Evolutionary conservation across 768 basidiomycete genomes (phyloP), one percentile per base, ranked within the genome.

Genomic region (Xerocomellus chrysenteron): DNA sequence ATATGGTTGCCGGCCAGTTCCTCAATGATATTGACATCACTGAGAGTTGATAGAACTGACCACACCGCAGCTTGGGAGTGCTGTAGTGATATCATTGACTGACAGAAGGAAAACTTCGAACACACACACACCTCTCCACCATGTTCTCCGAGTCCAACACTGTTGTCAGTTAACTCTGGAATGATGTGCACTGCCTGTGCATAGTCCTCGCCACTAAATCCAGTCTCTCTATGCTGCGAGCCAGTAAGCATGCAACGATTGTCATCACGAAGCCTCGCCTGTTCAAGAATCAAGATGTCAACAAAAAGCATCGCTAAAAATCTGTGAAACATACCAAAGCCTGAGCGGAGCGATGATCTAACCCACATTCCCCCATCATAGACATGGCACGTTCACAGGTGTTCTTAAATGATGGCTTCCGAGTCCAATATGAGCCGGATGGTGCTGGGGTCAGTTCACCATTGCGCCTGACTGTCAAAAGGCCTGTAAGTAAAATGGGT

Each of bases 161-260:
- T 30, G 1, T 6, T 26, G n/a, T 43, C 21, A 2, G 13, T 10
- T 1, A 46, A 32, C 13, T 24, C 9, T 0, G 48, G 59, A 3
- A 59, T 59, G 24, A 57, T 52, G 47, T 59, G 51, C 1, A 33
- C 42, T 0, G 42, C 11, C 12, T 21, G n/a, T n/a, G n/a, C 21
- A 21, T 1, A 21, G 21, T 21, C 21, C 21, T 21, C 21, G 21
- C 21, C 21, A 21, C 21, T 2, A 21, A 1, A 21, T 21, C 21
- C 21, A 21, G 21, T 2, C 21, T 21, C 21, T 21, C 1, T 2
- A 21, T 21, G 21, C 21, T 21, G 1, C 21, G 2, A 3, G 35
- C 45, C 44, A 4, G 35, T 54, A 4, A 59, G 2, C 37, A 53
- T 6, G 43, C 55, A 59, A 14, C 28, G 1, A 35, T 41, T 6